phyloP scores from a whole-genome alignment of 2,329 filamentous ascomycete genomes.

The Blumeriella jaapii region DNA sequence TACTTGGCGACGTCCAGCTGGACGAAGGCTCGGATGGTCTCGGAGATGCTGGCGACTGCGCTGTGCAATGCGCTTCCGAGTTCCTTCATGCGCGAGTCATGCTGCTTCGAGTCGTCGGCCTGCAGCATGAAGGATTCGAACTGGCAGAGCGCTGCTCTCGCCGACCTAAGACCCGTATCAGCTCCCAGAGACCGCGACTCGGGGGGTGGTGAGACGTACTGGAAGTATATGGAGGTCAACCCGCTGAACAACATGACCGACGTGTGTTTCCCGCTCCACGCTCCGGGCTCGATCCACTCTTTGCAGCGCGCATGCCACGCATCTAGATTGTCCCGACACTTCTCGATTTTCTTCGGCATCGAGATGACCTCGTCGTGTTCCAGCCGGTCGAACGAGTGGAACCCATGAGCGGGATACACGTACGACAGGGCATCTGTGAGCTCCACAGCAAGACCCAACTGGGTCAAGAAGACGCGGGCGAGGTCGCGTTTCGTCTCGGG shows the following conservation, averaged over 20 bases:
- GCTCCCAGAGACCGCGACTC: not conserved
- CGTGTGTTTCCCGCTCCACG: conserved; percentile 1
- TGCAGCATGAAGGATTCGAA: conserved; percentile 4
- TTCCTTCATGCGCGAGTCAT: conserved; percentile 4
- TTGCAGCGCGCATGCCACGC: conserved; percentile 1
- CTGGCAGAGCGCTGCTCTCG: conserved; percentile 5
- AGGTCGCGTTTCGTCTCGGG: conserved; percentile 34
- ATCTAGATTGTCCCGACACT: not conserved
- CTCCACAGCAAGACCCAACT: conserved; percentile 7
- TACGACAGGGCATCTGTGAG: conserved; percentile 6
- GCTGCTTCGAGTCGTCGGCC: not conserved
- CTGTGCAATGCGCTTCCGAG: conserved; percentile 3
- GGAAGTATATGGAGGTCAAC: conserved; percentile 4
- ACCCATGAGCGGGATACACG: conserved; percentile 5
- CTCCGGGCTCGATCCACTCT: not conserved
- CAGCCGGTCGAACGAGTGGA: not conserved
- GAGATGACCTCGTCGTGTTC: conserved; percentile 3
- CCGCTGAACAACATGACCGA: conserved; percentile 5
- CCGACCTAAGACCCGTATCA: conserved; percentile 1
- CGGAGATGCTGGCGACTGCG: conserved; percentile 3
- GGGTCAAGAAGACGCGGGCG: conserved; percentile 3
- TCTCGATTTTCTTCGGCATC: conserved; percentile 2
- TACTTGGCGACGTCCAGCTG: conserved; percentile 4
- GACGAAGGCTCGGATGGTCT: conserved; percentile 3
- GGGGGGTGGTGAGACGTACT: conserved; percentile 1